These are phyloP conservation scores for Paecilomyces sp. DNA, from an alignment of 2,329 filamentous ascomycete genomes.

Conservation along the genomic window DNA sequence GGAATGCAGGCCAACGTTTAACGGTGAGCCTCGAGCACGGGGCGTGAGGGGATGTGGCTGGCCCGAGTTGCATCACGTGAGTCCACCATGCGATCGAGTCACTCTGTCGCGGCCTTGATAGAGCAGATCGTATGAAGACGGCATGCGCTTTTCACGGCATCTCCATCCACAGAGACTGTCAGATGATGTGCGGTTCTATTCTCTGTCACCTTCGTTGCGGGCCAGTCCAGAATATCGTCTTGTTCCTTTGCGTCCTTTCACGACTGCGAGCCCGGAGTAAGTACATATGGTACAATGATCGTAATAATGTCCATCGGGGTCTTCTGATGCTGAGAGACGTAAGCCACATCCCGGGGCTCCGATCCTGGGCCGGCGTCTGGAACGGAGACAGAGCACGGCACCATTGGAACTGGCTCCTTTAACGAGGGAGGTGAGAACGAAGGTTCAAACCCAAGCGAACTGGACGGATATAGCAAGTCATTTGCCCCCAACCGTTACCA, in stretches of 20 bases:
- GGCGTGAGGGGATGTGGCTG: not conserved
- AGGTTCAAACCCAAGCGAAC: not conserved
- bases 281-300: not conserved
- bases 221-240: not conserved
- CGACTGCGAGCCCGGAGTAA: not conserved
- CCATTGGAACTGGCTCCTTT: not conserved
- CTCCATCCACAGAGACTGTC: not conserved
- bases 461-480: not conserved
- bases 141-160: not conserved
- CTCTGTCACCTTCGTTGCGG: not conserved
- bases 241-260: not conserved
- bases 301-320: not conserved
- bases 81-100: not conserved
- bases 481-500: not conserved
- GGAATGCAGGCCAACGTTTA: not conserved
- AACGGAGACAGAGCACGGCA: not conserved
- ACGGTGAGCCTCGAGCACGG: not conserved
- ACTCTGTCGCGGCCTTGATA: not conserved
- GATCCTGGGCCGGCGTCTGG: not conserved
- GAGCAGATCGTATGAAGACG: not conserved
- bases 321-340: not conserved
- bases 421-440: not conserved
- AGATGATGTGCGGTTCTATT: not conserved
- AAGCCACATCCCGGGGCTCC: not conserved
- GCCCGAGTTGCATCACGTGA: not conserved